Base-by-base conservation (phyloP, 345 rosid species). In the Eucalyptus tenuipes region DNA sequence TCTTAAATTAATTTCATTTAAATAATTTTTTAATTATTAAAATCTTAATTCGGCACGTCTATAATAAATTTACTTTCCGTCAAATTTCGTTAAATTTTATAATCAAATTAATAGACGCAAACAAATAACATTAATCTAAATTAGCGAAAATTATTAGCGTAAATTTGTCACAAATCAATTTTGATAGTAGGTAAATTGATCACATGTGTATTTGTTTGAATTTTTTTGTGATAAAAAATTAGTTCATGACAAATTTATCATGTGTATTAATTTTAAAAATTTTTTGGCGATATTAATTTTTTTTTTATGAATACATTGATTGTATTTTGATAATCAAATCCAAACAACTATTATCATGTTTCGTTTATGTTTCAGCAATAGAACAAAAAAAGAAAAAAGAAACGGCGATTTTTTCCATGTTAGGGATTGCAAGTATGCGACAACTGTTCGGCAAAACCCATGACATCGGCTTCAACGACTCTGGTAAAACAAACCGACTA, bases 21-120 rank as follows among this genome's bases (percentile, higher is more conserved):
- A 14, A 2, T 49, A 49, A 14, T 2, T 14, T 52, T 18, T 52
- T 50, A 50, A 49, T 15, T 6, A 49, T 0, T 50, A 50, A 50
- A 0, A 50, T 50, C 22, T 3, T 50, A 16, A 16, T 50, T 50
- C 0, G 20, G 3, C 0, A 16, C 3, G 2, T 7, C 2, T 0
- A 0, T 16, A 1, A 49, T 16, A 49, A 49, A 18, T 52, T 52
- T 37, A 37, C 40, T 37, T 37, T n/a, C n/a, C n/a, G n/a, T n/a
- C n/a, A n/a, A n/a, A n/a, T n/a, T n/a, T n/a, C n/a, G n/a, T n/a
- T n/a, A n/a, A n/a, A n/a, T n/a, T n/a, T n/a, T n/a, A n/a, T n/a
- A n/a, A n/a, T n/a, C n/a, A n/a, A n/a, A n/a, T n/a, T n/a, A n/a
- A n/a, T n/a, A n/a, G n/a, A n/a, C n/a, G n/a, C n/a, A n/a, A n/a